A percentile compares a stretch with the other conserved stretches of the same genome.
Evolutionary conservation across 768 basidiomycete genomes (phyloP).

Genomic region (Leccinum pellstonianum): DNA sequence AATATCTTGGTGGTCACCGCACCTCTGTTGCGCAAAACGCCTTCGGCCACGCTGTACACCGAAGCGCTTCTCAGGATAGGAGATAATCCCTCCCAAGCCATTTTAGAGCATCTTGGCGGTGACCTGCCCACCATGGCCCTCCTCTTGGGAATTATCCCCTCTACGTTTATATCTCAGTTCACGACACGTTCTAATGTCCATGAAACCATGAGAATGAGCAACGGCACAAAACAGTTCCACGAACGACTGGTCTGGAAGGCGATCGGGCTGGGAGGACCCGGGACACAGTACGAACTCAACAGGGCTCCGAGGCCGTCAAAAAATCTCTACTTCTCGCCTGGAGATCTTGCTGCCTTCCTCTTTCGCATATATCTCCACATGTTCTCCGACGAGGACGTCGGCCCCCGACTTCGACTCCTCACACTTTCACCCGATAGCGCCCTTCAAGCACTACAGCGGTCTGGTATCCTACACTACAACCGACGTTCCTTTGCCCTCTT

Average conservation of each 20-base stretch:
- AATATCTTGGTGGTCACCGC: slow-evolving; percentile 25
- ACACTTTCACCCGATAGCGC: background rate
- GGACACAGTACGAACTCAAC: background rate
- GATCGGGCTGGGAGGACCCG: background rate
- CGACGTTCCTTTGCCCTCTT: slow-evolving; percentile 48
- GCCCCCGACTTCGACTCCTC: background rate
- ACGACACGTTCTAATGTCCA: slow-evolving; percentile 25
- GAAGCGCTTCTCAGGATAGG: slow-evolving; percentile 24
- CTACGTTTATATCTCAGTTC: slow-evolving; percentile 22
- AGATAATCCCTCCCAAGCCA: slow-evolving; percentile 10
- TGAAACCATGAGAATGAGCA: slow-evolving; percentile 10
- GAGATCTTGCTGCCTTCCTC: slow-evolving; percentile 23
- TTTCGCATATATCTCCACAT: slow-evolving; percentile 25
- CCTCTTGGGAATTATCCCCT: slow-evolving; percentile 26
- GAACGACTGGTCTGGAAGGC: slow-evolving; percentile 29
- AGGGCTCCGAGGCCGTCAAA: background rate
- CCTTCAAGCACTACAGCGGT: background rate
- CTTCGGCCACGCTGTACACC: slow-evolving; percentile 28
- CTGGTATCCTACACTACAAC: slow-evolving; percentile 40
- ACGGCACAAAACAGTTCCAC: slow-evolving; percentile 13
- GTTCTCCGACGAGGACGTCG: slow-evolving; percentile 28
- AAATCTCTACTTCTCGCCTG: slow-evolving; percentile 10
- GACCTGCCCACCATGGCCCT: slow-evolving; percentile 27
- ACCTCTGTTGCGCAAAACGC: slow-evolving; percentile 21
- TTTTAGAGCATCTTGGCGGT: slow-evolving; percentile 22